Conservation (phyloP, 139 green algal species). For the Chlorella sorokiniana region DNA sequence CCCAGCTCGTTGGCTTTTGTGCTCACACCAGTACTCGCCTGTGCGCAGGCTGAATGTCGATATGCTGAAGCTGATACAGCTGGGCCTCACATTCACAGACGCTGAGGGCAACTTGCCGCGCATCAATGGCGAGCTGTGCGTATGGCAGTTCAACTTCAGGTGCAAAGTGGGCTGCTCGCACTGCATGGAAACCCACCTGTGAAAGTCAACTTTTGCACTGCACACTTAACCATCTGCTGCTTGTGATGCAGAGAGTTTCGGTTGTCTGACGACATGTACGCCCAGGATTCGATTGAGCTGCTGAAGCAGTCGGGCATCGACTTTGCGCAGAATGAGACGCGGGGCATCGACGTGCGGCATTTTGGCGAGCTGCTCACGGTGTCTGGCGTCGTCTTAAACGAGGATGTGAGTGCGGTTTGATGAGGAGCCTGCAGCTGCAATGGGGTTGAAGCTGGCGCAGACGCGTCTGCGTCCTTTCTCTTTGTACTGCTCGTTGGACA, state of each 20-base stretch:
- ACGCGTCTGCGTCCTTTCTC: no score
- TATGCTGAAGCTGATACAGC: constrained; percentile 99
- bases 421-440: not conserved
- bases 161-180: not conserved
- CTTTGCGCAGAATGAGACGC: constrained; percentile 85
- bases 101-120: constrained; percentile 86
- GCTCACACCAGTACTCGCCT: not conserved
- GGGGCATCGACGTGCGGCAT: constrained; percentile 90
- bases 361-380: constrained; percentile 98
- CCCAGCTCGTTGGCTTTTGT: not conserved
- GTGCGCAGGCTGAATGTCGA: constrained; percentile 93
- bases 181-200: not conserved
- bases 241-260: constrained; percentile 90
- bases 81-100: constrained; percentile 97
- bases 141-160: constrained; percentile 99
- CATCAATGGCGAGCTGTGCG: constrained; percentile 83
- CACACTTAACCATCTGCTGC: no score
- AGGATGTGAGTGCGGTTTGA: constrained; percentile 11
- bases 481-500: no score
- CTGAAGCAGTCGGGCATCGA: constrained; percentile 96
- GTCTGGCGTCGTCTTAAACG: constrained; percentile 84
- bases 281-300: constrained; percentile 97
- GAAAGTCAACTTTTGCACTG: no score
- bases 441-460: not conserved
- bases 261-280: constrained; percentile 95